Evolutionary conservation across 345 rosid species (phyloP).

Genomic region (Salix purpurea): DNA sequence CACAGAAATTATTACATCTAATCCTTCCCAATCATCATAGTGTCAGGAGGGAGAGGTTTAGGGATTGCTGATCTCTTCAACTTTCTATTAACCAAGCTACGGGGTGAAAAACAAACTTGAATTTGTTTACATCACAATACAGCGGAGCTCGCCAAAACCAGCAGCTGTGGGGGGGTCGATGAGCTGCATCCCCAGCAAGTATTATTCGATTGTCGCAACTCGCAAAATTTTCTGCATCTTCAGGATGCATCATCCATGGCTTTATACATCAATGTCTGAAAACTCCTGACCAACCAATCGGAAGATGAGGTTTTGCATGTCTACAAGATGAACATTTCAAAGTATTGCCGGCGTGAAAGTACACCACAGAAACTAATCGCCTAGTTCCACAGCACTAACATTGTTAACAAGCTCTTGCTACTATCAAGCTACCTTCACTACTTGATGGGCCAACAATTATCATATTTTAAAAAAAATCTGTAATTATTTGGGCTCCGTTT

Average conservation of each 20-base stretch:
- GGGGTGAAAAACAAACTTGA: not conserved
- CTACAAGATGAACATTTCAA: conserved; percentile 53
- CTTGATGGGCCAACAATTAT: no score
- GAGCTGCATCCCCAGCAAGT: conserved; percentile 96
- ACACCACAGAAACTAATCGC: not conserved
- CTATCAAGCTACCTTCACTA: not conserved
- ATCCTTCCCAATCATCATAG: not conserved
- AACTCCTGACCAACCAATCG: conserved; percentile 84
- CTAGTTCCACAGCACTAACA: not conserved
- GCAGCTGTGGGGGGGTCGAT: conserved; percentile 93
- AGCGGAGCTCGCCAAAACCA: conserved; percentile 73
- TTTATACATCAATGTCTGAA: conserved; percentile 70
- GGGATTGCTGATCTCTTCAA: not conserved
- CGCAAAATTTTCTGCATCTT: conserved; percentile 76
- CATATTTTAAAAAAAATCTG: no score
- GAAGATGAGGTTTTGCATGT: conserved; percentile 72
- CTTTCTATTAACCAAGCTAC: not conserved
- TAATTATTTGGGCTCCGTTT: not conserved
- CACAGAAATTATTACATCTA: not conserved
- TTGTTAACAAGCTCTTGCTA: not conserved
- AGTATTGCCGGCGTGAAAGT: conserved; percentile 9
- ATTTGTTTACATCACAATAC: not conserved
- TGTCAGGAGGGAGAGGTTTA: not conserved
- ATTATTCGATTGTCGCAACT: conserved; percentile 55
- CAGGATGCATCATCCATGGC: conserved; percentile 99